Base-by-base conservation (phyloP, 2,329 filamentous ascomycete genomes). In the Aureobasidium melanogenum region DNA sequence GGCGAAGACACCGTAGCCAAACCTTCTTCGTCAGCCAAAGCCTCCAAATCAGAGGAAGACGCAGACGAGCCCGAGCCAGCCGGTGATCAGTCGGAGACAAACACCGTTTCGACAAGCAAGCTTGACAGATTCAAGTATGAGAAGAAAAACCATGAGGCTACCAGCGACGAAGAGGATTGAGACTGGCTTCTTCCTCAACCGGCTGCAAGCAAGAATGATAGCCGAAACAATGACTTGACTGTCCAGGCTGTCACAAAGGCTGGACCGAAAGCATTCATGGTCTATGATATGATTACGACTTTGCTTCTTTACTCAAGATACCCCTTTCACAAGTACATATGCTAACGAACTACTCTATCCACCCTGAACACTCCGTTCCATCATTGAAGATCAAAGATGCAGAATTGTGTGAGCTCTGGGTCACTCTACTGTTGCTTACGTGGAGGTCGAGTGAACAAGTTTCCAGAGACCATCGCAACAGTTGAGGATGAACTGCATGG, bases 121-220 rank as follows among this genome's bases (percentile, higher is more conserved):
- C 67, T 68, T 46, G 70, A 72, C 64, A 68, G 68, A 56, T 71
- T 68, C 66, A 71, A 68, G 62, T 71, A 72, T 63, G 71, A 70
- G 64, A 77, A 74, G 66, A 65, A 69, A 52, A 83, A 83, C 65
- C 79, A 82, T 56, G 81, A 83, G 62, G 78, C 79, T 7, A 83
- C 80, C 17, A 82, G 80, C 65, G 80, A 82, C 54, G 80, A 83
- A 67, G 79, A 81, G 22, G 77, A 80, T 19, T 62, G 44, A 57
- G 41, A 14, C 2, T 30, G 12, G 8, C 14, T 22, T 39, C n/a
- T 12, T 6, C 15, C 7, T 3, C 32, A 28, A 52, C 6, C 22
- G 7, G 5, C 12, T 17, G 14, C 22, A 34, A 52, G 7, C 22
- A 50, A 50, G n/a, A 34, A 50, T 1, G n/a, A 34, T 8, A 8